Conservation (phyloP, 2,329 filamentous ascomycete species). For the Alternaria ventricosa region DNA sequence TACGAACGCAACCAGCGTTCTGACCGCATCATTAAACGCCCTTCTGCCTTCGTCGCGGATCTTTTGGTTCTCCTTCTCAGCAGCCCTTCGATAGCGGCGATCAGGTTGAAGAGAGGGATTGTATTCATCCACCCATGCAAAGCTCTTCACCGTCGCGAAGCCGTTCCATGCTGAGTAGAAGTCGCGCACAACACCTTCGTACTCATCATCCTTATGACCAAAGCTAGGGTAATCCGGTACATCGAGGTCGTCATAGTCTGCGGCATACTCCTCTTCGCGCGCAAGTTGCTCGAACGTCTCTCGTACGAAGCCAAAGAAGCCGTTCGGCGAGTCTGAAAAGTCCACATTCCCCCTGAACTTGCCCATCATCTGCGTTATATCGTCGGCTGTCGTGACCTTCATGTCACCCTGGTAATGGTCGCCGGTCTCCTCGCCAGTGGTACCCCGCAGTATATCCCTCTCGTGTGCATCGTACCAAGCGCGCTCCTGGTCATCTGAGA, state of each 20-base stretch:
- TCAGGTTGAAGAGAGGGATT: slow-evolving; percentile 86
- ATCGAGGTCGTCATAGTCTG: slow-evolving; percentile 69
- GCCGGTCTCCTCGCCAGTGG: slow-evolving; percentile 58
- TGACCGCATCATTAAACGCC: slow-evolving; percentile 92
- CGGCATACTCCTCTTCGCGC: slow-evolving; percentile 78
- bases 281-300: slow-evolving; percentile 82
- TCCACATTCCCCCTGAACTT: slow-evolving; percentile 80
- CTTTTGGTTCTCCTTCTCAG: slow-evolving; percentile 95
- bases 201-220: slow-evolving; percentile 75
- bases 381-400: slow-evolving; percentile 78
- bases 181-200: slow-evolving; percentile 75
- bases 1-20: slow-evolving; percentile 84
- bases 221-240: slow-evolving; percentile 79
- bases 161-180: slow-evolving; percentile 84
- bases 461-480: slow-evolving; percentile 98
- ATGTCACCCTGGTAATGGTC: slow-evolving; percentile 71
- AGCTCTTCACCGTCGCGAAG: slow-evolving; percentile 85
- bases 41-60: slow-evolving; percentile 79
- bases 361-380: slow-evolving; percentile 78
- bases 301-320: slow-evolving; percentile 83
- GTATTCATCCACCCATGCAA: slow-evolving; percentile 88
- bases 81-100: slow-evolving; percentile 77
- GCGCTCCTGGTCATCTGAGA: slow-evolving; percentile 93
- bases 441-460: slow-evolving; percentile 77
- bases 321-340: slow-evolving; percentile 78